Conservation (phyloP, 805 yeast species). For the Nakazawaea anatomiae region DNA sequence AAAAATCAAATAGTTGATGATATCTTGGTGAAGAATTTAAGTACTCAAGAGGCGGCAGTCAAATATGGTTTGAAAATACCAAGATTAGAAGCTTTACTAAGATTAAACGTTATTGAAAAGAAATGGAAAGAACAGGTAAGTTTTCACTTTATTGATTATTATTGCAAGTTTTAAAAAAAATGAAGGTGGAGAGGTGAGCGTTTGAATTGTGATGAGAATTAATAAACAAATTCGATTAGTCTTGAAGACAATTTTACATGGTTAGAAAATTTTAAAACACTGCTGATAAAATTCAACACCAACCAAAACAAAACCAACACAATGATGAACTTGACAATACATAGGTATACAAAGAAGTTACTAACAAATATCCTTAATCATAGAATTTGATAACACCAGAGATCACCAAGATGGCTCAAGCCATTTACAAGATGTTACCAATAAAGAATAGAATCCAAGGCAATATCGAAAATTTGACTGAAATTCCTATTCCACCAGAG, state of each 20-base stretch:
- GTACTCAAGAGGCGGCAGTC: conserved; percentile 71
- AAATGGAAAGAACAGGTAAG: conserved; percentile 58
- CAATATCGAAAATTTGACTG: conserved; percentile 76
- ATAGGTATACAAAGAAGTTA: neutral
- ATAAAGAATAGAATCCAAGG: conserved; percentile 39
- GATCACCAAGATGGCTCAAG: conserved; percentile 48
- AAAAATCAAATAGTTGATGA: conserved; percentile 57
- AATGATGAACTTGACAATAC: too few species aligned
- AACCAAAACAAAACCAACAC: too few species aligned
- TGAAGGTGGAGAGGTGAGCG: neutral
- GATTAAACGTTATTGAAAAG: conserved; percentile 60
- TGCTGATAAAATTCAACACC: too few species aligned
- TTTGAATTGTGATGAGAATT: conserved; percentile 37
- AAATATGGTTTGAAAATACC: conserved; percentile 76
- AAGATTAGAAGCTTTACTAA: conserved; percentile 83
- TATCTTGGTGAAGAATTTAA: conserved; percentile 41
- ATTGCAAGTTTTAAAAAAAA: too few species aligned
- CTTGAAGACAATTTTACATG: conserved; percentile 61
- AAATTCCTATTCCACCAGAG: conserved; percentile 85
- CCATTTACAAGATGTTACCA: conserved; percentile 81
- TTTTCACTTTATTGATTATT: conserved; percentile 15
- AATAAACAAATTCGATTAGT: conserved; percentile 58
- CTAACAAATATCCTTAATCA: too few species aligned
- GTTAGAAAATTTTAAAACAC: conserved; percentile 32
- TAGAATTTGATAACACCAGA: conserved; percentile 50